Evolutionary conservation across 805 yeast species (phyloP), one percentile per base, ranked within the genome.

Genomic region (Zygoascus tannicola): DNA sequence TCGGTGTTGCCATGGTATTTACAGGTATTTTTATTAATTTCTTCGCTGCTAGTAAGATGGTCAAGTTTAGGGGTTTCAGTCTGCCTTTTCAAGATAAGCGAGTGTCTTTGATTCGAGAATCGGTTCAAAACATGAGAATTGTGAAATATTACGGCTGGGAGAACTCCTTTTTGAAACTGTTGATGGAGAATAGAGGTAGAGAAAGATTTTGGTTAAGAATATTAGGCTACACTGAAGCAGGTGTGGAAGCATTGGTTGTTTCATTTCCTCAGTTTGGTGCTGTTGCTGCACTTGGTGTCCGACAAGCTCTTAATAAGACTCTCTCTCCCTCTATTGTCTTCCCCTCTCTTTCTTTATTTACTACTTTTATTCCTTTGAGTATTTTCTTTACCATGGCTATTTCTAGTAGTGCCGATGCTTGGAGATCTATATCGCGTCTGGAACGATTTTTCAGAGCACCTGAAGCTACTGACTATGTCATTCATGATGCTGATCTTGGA

Each of bases 101-200:
- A 53, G 76, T 82, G 53, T 70, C 80, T 56, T 79, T 85, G 56
- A 78, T 86, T 58, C 81, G 84, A 52, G 97, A 88, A 60, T 75
- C 85, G 21, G 69, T 90, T 49, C 78, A 74, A 56, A 78, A 81
- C 52, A 75, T 88, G 71, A 82, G 84, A 56, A 74, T 81, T 58
- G 83, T 88, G 62, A 86, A 86, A 64, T 80, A 73, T 56, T 85
- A 85, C 59, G 81, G 90, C 0, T 86, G 95, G 95, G 95, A 85
- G 62, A 66, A 66, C 22, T 85, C 95, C 0, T 85, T 84, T 56
- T 67, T 67, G 40, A 62, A 67, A 3, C 65, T 69, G 32, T 71
- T 85, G 35, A 53, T 71, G 12, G 68, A 66, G 10, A 65, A 70
- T 19, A 73, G 94, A 60, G 56, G 58, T 1, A 57, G 64, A 18